Evolutionary conservation across 2,329 filamentous ascomycete species (phyloP), one percentile per base, ranked within the genome.

Genomic region (Monosporascus ibericus): DNA sequence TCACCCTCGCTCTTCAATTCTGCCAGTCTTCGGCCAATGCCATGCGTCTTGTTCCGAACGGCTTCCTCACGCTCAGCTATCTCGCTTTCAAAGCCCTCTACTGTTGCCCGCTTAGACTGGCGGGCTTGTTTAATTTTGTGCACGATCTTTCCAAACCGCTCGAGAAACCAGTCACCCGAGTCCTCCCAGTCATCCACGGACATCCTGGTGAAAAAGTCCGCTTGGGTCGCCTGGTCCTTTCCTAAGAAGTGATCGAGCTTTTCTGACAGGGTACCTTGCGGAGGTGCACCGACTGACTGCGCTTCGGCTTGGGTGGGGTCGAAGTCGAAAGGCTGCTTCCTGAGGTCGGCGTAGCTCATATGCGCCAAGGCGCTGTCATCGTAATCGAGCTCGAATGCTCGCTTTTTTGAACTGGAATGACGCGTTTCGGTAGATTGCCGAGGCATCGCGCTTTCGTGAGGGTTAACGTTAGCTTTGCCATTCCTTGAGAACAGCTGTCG

Each of bases 81-180:
- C 65, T 84, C 79, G 7, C 67, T 66, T 64, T 84, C 81, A 54
- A 81, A 84, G 25, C 68, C 65, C 30, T 73, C 69, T 30, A 82
- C 72, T 53, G 76, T 67, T 40, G 68, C 65, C 48, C 81, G 73
- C 66, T 81, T 82, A 15, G 67, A 67, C 52, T 72, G 72, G 9
- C 81, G 73, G 20, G 76, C 72, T 48, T 75, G 70, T 53, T 72
- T 74, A 55, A 84, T 64, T 49, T 68, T 70, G 54, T 72, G 66
- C 63, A 82, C 73, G 42, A 84, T 66, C 3, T 69, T 69, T 7
- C 73, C 67, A 55, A 84, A 84, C 55, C 75, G 76, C 44, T 75
- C 73, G 22, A 81, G 68, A 52, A 84, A 81, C 81, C 81, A 84
- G 57, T 83, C 79, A 5, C 81, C 81, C 1, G 79, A 75, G 15